Evolutionary conservation across 176 grass and related monocot species (phyloP).

Genomic region (Ensete ventricosum): DNA sequence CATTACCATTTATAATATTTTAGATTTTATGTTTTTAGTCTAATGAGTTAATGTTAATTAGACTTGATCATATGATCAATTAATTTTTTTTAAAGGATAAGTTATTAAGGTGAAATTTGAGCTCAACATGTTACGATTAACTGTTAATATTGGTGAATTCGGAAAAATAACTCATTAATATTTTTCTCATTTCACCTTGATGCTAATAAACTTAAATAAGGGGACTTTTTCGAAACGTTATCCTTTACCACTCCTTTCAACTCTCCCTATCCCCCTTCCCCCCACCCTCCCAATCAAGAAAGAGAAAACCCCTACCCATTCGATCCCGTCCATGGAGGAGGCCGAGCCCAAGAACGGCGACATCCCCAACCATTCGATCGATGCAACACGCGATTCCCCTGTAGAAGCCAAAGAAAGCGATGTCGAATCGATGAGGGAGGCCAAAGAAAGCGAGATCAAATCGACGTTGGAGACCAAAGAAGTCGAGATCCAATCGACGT

Average conservation of each 20-base stretch:
- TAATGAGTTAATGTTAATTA: too few relatives aligned
- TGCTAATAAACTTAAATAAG: too few relatives aligned
- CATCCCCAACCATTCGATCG: neutral
- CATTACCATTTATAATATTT: too few relatives aligned
- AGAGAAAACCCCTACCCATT: neutral
- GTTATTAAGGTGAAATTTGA: too few relatives aligned
- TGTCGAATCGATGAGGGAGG: neutral
- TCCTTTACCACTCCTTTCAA: neutral
- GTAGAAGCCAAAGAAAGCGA: neutral
- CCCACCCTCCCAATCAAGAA: neutral
- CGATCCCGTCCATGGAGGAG: slow-evolving; percentile 19
- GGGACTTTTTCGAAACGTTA: neutral
- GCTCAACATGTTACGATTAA: too few relatives aligned
- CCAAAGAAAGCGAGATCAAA: neutral
- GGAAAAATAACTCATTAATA: too few relatives aligned
- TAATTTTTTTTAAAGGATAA: too few relatives aligned
- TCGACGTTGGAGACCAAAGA: neutral
- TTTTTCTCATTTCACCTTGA: too few relatives aligned
- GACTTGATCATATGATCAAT: too few relatives aligned
- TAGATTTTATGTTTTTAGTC: too few relatives aligned
- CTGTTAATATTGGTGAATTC: too few relatives aligned
- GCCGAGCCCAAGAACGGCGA: slow-evolving; percentile 9
- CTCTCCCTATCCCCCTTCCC: neutral
- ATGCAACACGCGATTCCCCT: neutral
- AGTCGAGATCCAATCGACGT: neutral